A percentile compares a stretch with the other conserved stretches of the same genome.
These are phyloP conservation scores for Tanacetum coccineum DNA, from an alignment of 129 eudicot species.

Conservation along the genomic window DNA sequence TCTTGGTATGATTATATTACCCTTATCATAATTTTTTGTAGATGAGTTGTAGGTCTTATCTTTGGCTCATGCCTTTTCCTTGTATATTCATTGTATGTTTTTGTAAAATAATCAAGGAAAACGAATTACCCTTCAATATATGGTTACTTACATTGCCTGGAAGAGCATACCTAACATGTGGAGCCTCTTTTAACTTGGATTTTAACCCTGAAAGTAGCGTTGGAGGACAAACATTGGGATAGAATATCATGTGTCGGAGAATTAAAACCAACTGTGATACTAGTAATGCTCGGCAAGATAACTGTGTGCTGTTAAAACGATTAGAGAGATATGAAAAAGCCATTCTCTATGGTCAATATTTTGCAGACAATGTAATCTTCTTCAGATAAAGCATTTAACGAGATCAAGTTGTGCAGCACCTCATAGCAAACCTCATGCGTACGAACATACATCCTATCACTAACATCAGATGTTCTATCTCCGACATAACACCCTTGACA, in stretches of 20 bases:
- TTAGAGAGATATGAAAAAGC: constrained; percentile 49
- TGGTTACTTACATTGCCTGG: constrained; percentile 31
- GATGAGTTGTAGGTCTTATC: too few relatives aligned
- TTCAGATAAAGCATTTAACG: constrained; percentile 46
- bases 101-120: too few relatives aligned
- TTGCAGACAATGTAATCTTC: constrained; percentile 67
- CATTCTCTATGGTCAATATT: constrained; percentile 61
- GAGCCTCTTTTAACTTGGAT: constrained; percentile 63
- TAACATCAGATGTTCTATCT: constrained; percentile 48
- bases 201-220: constrained; percentile 72
- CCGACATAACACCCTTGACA: constrained; percentile 58
- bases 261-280: constrained; percentile 76
- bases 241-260: constrained; percentile 80
- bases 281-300: constrained; percentile 83
- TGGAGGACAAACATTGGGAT: constrained; percentile 76
- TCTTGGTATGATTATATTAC: too few relatives aligned
- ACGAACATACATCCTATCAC: constrained; percentile 50
- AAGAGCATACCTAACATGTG: constrained; percentile 32
- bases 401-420: constrained; percentile 61
- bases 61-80: too few relatives aligned
- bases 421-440: constrained; percentile 73
- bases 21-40: too few relatives aligned
- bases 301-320: constrained; percentile 44
- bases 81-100: too few relatives aligned
- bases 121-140: too few relatives aligned